Base-by-base conservation (phyloP, 73 alveolate genomes). In the Tetrahymena borealis region DNA sequence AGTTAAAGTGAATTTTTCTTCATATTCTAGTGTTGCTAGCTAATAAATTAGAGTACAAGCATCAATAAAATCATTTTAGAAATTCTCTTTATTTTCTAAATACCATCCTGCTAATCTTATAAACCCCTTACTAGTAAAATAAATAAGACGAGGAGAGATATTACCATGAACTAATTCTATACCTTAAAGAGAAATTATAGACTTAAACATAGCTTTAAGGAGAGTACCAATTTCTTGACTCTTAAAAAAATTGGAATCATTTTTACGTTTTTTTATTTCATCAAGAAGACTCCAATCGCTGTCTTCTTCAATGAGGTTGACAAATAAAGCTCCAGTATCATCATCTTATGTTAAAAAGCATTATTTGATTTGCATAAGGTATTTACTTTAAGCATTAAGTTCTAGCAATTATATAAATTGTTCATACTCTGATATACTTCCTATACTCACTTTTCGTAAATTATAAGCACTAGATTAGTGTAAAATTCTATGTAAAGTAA, bases 81-180 rank as follows among this genome's bases (percentile, higher is more conserved):
- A 93, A 39, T 40, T 93, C 24, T 78, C 78, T 16, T 93, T 79
- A 90, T 93, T 93, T 13, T 91, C 93, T 28, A 93, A 85, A 39
- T 93, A 93, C 95, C 95, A 93, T 24, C 95, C 95, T 16, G 95
- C 90, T 39, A 93, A 38, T 85, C 91, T 93, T 79, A 93, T 20
- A 35, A 78, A 38, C 1, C 95, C 95, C 38, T 85, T 41, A 33
- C 91, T 90, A 15, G 95, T 93, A 31, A 79, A 93, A 32, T 92
- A 93, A 28, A 93, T 38, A 41, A 91, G 90, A 33, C 91, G 90
- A 85, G 93, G 90, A 1, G 95, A 79, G 37, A 93, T 60, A 85
- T 93, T 93, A 79, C 95, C 95, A 39, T 93, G 95, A 32, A 79
- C 93, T 33, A 93, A 32, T 16, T 93, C 39, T 32, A 39, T 38